Percentiles rank a stretch among this genome's conserved stretches.
Conservation (phyloP, 2,329 filamentous ascomycete genomes). For the Xylogone sp. region DNA sequence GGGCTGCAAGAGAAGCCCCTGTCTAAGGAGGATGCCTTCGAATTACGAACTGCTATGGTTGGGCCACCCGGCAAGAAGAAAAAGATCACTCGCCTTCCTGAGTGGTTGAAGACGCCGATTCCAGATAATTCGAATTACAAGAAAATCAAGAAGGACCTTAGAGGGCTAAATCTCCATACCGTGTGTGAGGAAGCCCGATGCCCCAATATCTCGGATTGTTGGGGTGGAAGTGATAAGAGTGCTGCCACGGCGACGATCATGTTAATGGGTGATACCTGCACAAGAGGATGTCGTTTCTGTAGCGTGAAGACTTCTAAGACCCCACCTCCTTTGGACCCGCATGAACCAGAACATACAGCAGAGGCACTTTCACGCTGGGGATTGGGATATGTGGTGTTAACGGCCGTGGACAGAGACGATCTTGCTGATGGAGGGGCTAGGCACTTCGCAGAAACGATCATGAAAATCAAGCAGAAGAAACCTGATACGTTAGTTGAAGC, state of each 20-base stretch:
- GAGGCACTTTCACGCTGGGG: slow-evolving; percentile 93
- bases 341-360: slow-evolving; percentile 95
- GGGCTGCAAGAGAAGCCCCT: slow-evolving; percentile 39
- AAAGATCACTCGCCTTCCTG: slow-evolving; percentile 72
- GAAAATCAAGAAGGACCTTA: slow-evolving; percentile 89
- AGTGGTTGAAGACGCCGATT: slow-evolving; percentile 96
- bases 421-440: slow-evolving; percentile 80
- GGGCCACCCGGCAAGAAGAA: slow-evolving; percentile 59
- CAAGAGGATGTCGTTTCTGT: slow-evolving; percentile 93
- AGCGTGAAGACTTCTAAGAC: slow-evolving; percentile 83
- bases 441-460: slow-evolving; percentile 92
- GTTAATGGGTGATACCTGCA: slow-evolving; percentile 99
- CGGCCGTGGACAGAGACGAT: slow-evolving; percentile 91
- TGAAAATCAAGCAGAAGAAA: slow-evolving; percentile 84
- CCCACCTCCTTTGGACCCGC: slow-evolving; percentile 79
- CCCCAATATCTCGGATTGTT: slow-evolving; percentile 97
- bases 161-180: slow-evolving; percentile 86
- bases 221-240: slow-evolving; percentile 85
- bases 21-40: slow-evolving; percentile 51
- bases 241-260: slow-evolving; percentile 97
- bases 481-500: slow-evolving; percentile 77
- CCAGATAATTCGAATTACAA: slow-evolving; percentile 83
- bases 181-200: slow-evolving; percentile 97
- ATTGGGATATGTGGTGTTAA: slow-evolving; percentile 91
- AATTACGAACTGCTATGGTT: slow-evolving; percentile 58